These are phyloP conservation scores for Metschnikowia drakensbergensis DNA, from an alignment of 805 yeast species.

Conservation along the genomic window DNA sequence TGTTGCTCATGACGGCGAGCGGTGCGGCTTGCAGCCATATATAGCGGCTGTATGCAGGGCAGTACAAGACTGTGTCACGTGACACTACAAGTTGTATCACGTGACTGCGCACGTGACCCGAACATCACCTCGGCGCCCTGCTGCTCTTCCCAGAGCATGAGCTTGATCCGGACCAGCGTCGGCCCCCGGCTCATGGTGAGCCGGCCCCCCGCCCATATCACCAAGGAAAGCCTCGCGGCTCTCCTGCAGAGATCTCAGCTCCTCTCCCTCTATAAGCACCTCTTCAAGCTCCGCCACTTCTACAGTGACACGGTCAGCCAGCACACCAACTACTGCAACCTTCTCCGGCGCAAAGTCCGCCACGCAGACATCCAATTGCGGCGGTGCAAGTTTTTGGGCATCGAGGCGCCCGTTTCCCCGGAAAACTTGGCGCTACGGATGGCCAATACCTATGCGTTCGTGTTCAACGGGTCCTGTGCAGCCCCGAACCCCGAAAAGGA, in stretches of 20 bases:
- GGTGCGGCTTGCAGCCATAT: slow-evolving; percentile 1
- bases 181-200: slow-evolving; percentile 11
- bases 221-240: slow-evolving; percentile 6
- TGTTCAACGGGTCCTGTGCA: slow-evolving; percentile 17
- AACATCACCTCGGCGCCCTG: background rate
- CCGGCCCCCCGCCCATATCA: slow-evolving; percentile 8
- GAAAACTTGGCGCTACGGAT: slow-evolving; percentile 7
- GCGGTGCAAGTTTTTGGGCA: slow-evolving; percentile 8
- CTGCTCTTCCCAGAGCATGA: background rate
- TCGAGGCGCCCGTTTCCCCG: slow-evolving; percentile 5
- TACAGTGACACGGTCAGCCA: slow-evolving; percentile 15
- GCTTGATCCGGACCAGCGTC: slow-evolving; percentile 3
- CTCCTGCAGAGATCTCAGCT: slow-evolving; percentile 9
- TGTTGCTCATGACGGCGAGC: background rate
- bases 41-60: too few relatives aligned
- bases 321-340: slow-evolving; percentile 16
- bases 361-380: slow-evolving; percentile 10
- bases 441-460: slow-evolving; percentile 18
- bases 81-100: background rate
- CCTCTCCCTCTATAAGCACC: slow-evolving; percentile 26
- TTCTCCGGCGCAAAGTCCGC: slow-evolving; percentile 25
- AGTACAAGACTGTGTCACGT: too few relatives aligned
- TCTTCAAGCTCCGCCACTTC: slow-evolving; percentile 29
- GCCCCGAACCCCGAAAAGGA: background rate
- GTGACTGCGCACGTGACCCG: background rate